Base-by-base conservation (phyloP, 371 early-diverging fungal genomes). In the Nosema muscidifuracis region DNA sequence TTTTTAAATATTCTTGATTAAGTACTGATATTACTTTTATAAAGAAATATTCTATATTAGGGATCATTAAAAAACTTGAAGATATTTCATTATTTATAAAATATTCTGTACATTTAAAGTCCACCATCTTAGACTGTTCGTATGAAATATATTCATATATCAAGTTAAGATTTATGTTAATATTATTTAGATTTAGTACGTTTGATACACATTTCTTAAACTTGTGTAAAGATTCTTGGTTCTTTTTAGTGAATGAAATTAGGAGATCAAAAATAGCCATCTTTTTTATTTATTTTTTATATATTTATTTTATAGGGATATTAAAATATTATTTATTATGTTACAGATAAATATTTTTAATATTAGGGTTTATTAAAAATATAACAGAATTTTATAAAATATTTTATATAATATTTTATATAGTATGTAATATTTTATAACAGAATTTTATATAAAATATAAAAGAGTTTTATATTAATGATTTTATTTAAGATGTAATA, bases 91-190 rank as follows among this genome's bases (percentile, higher is more conserved):
- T 69, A 6, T 58, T 40, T 34, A 69, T 61, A 16, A 69, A 58
- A 51, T 69, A 69, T 20, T 69, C 51, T n/a, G 61, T 58, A 50
- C 70, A 69, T 33, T 50, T 56, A 61, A 16, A 44, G 31, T 31
- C 16, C 15, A 7, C 18, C 30, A 31, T n/a, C 10, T 51, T 69
- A 0, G 13, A 30, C 33, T 69, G 70, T 30, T 69, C 70, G 28
- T 69, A 50, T 20, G 50, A 44, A 24, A 69, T 43, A 43, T 40
- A 69, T 24, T 69, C 61, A 16, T 61, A 47, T 13, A 69, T 43
- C 12, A 12, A 24, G 16, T 44, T 20, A 22, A 69, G 28, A 36
- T 36, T 69, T 4, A 15, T 3, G n/a, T 13, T 16, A 10, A 60
- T n/a, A 36, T 60, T 60, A 7, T 60, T 3, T 20, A 60, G 16